Conservation (phyloP, 202 grass and related monocot genomes). For the Zoysia matrella region DNA sequence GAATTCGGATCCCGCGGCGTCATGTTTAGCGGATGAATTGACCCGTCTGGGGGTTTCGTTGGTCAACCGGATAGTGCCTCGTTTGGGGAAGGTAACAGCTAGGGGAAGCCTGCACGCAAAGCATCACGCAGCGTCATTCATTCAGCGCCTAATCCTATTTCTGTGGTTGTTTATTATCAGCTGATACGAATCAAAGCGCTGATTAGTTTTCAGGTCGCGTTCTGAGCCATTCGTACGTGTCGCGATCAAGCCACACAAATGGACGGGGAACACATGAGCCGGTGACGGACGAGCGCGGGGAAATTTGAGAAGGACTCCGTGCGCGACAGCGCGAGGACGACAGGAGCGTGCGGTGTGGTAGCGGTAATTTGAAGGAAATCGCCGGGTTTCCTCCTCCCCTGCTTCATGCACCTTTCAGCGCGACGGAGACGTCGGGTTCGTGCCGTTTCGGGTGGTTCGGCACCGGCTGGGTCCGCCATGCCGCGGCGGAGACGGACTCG, state of each 20-base stretch:
- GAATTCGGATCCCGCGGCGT: not conserved
- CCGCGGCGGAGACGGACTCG: not conserved
- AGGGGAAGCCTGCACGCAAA: constrained; percentile 40
- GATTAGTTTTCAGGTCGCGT: not conserved
- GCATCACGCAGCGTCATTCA: constrained; percentile 20
- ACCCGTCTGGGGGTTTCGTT: constrained; percentile 3
- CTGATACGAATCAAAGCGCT: no score
- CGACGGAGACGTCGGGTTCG: constrained; percentile 27
- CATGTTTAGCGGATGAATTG: constrained; percentile 15
- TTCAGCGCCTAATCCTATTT: constrained; percentile 9
- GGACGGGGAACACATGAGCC: not conserved
- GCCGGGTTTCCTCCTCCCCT: not conserved
- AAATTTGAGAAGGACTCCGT: constrained; percentile 6
- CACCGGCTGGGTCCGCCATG: not conserved
- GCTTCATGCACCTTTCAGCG: not conserved
- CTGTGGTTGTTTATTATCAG: not conserved
- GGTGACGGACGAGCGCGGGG: not conserved
- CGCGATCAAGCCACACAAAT: constrained; percentile 6
- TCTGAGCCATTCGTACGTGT: not conserved
- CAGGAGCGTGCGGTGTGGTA: not conserved
- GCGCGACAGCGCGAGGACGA: not conserved
- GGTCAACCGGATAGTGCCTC: constrained; percentile 32
- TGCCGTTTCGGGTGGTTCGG: constrained; percentile 7
- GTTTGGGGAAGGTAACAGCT: constrained; percentile 13
- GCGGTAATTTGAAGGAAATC: constrained; percentile 7